A percentile compares a stretch with the other conserved stretches of the same genome.
phyloP scores from a whole-genome alignment of 2,329 filamentous ascomycete genomes.

The Diaporthe sp. region DNA sequence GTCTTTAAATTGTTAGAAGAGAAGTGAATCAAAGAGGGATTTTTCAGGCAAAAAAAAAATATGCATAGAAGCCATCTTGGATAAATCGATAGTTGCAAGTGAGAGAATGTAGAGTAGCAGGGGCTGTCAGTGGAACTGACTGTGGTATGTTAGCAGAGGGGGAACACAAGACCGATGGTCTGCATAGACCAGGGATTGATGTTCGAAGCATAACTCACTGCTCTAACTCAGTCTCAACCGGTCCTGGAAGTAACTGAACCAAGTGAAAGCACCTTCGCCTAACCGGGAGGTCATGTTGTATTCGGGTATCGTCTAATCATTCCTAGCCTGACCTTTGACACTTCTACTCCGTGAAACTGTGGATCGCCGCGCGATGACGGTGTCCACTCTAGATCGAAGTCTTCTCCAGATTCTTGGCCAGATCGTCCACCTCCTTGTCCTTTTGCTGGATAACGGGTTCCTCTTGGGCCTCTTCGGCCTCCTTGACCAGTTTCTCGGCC shows the following conservation, averaged over 20 bases:
- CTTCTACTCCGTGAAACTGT: constrained; percentile 39
- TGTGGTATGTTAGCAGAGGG: background rate
- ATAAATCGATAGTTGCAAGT: background rate
- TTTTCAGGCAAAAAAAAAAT: background rate
- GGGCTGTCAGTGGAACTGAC: background rate
- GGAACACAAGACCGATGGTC: background rate
- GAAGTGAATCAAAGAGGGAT: no score
- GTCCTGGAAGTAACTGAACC: background rate
- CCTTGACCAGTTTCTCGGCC: constrained; percentile 77
- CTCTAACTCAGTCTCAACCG: background rate
- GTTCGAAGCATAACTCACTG: background rate
- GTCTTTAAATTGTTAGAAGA: background rate
- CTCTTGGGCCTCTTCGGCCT: constrained; percentile 79
- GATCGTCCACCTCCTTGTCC: constrained; percentile 84
- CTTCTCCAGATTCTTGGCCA: constrained; percentile 83
- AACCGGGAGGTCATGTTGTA: constrained; percentile 41
- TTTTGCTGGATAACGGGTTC: constrained; percentile 79
- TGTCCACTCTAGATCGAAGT: constrained; percentile 63
- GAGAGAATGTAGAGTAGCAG: background rate
- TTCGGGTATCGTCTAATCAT: constrained; percentile 44
- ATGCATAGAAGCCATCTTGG: background rate
- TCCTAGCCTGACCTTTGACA: constrained; percentile 39
- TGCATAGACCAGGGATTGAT: background rate
- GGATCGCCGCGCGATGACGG: constrained; percentile 4
- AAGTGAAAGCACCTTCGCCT: constrained; percentile 34